These are phyloP conservation scores for Salix arbutifolia DNA, from an alignment of 345 rosid species.

Conservation along the genomic window DNA sequence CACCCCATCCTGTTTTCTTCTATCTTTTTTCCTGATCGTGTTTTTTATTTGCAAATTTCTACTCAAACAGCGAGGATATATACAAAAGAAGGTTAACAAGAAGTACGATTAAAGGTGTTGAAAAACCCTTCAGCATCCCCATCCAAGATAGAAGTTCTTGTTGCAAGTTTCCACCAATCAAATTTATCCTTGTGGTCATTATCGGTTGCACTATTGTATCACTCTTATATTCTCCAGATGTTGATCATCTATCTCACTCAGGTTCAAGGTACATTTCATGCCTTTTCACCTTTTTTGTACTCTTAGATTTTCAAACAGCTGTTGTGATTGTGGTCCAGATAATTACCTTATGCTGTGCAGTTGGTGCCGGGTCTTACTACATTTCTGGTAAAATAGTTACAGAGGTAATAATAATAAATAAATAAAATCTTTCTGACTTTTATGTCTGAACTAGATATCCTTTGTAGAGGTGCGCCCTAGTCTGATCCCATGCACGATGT, in stretches of 20 bases:
- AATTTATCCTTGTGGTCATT: slow-evolving; percentile 14
- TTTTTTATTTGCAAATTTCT: background rate
- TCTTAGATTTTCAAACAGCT: background rate
- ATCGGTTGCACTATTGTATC: slow-evolving; percentile 16
- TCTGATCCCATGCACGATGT: background rate
- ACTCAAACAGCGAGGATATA: slow-evolving; percentile 20
- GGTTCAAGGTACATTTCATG: slow-evolving; percentile 16
- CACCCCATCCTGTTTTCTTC: background rate
- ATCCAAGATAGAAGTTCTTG: slow-evolving; percentile 12
- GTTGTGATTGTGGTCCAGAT: background rate
- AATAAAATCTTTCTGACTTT: background rate
- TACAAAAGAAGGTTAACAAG: slow-evolving; percentile 22
- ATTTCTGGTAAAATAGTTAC: background rate
- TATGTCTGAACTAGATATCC: background rate
- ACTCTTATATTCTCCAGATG: slow-evolving; percentile 16
- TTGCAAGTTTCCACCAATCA: slow-evolving; percentile 15
- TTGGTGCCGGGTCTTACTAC: background rate
- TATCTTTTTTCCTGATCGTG: background rate
- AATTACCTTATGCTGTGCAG: background rate
- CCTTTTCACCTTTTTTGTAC: background rate
- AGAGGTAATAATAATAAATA: background rate
- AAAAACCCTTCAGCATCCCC: slow-evolving; percentile 17
- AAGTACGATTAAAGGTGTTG: slow-evolving; percentile 18
- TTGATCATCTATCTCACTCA: slow-evolving; percentile 21
- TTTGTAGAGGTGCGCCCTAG: background rate